A percentile compares a stretch with the other conserved stretches of the same genome.
phyloP scores from a whole-genome alignment of 2,329 filamentous ascomycete genomes.

The Cryphonectria nitschkei region DNA sequence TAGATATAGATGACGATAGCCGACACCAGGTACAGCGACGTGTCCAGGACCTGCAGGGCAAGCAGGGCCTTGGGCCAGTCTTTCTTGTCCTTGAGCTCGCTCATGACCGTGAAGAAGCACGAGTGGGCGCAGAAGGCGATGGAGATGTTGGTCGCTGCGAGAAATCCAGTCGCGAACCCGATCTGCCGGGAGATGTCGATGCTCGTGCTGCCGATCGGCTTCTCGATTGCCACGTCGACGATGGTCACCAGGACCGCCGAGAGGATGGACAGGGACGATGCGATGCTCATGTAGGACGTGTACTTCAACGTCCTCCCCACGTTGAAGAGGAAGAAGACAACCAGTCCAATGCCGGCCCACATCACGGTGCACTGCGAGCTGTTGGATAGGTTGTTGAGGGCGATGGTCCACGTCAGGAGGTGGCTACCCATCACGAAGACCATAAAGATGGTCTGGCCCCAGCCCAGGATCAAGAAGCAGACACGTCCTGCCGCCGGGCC shows the following conservation, averaged over 20 bases:
- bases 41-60: slow-evolving; percentile 61
- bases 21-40: slow-evolving; percentile 65
- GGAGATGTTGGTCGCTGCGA: slow-evolving; percentile 66
- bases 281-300: slow-evolving; percentile 64
- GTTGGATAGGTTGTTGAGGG: slow-evolving; percentile 65
- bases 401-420: slow-evolving; percentile 69
- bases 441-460: slow-evolving; percentile 63
- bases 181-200: slow-evolving; percentile 43
- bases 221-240: slow-evolving; percentile 59
- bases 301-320: slow-evolving; percentile 66
- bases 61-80: slow-evolving; percentile 43
- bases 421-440: slow-evolving; percentile 72
- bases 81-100: slow-evolving; percentile 63
- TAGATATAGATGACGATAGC: slow-evolving; percentile 71
- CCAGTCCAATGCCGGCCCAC: slow-evolving; percentile 62
- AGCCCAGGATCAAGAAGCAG: slow-evolving; percentile 63
- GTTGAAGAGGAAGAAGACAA: slow-evolving; percentile 61
- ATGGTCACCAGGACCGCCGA: slow-evolving; percentile 66
- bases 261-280: slow-evolving; percentile 60
- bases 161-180: slow-evolving; percentile 56
- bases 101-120: slow-evolving; percentile 70
- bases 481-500: slow-evolving; percentile 48
- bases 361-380: slow-evolving; percentile 66
- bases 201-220: slow-evolving; percentile 41
- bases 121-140: slow-evolving; percentile 69